Evolutionary conservation across 805 yeast genomes (phyloP), one percentile per base, ranked within the genome.

Genomic region (Myxozyma monticola): DNA sequence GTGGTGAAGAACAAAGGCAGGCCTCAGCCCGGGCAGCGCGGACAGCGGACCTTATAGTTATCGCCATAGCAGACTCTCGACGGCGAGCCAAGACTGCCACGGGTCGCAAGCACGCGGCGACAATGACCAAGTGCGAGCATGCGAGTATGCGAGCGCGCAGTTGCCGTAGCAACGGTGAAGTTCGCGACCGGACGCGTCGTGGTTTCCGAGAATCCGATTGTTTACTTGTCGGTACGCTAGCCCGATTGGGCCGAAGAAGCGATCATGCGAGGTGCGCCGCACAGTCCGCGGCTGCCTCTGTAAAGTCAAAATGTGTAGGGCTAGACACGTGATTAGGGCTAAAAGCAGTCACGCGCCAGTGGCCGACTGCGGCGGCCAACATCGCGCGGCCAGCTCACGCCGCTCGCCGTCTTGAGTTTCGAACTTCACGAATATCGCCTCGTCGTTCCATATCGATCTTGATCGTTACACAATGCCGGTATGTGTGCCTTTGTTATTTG

Each of bases 281-380:
- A 6, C 12, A 20, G 38, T 20, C 38, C 9, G 21, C 21, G 26
- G 4, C 10, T 26, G 7, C 12, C 30, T 12, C 30, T 8, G n/a
- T n/a, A n/a, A n/a, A n/a, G n/a, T n/a, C n/a, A n/a, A n/a, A 30
- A 30, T 22, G 12, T 12, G n/a, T 25, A 37, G 18, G 29, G 40
- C 17, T 37, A 18, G 2, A n/a, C n/a, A 7, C 22, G 22, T 5
- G 17, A 4, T 5, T 43, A 43, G 47, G 47, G 47, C 31, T 33
- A 42, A 41, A 29, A 18, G 41, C 47, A 43, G 47, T 43, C 47
- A 43, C 47, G 34, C 42, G n/a, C n/a, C n/a, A n/a, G n/a, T n/a
- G n/a, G 25, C 8, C 8, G 9, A 7, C 37, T 8, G 37, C n/a
- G 18, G 38, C 25, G 26, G 40, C 28, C 14, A 37, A 18, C 18